Evolutionary conservation across 352 stramenopile species (phyloP), one percentile per base, ranked within the genome.

Genomic region (Pythium aristosporum): DNA sequence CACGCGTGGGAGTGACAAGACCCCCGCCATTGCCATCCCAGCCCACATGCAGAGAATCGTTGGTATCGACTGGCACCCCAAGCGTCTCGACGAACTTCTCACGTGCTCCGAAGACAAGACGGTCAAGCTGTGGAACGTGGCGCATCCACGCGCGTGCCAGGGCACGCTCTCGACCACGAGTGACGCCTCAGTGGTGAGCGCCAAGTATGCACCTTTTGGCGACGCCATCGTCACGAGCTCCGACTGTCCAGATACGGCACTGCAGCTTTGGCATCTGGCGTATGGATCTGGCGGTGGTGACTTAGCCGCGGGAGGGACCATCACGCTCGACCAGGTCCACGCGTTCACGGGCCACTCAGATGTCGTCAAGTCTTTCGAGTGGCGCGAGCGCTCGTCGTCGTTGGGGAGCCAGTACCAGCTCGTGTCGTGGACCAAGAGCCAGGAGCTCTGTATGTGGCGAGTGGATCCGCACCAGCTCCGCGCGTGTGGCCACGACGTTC

Each of bases 31-130:
- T 41, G 65, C 80, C 30, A 90, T 95, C 63, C 89, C 80, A 0
- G 86, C 84, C 20, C 86, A 92, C 60, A 89, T 91, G 80, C 86
- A 95, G 46, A 89, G 88, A 63, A 91, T 95, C 69, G 85, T 88
- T 55, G 82, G 78, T 3, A 64, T 95, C 7, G 85, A 93, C 63
- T 95, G 87, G 87, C 85, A 92, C 63, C 85, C 85, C 12, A 75
- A 79, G 65, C 80, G 80, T 13, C 74, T 79, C 73, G 77, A 93
- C 32, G 84, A 95, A 57, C 70, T 95, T 28, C 69, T 94, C n/a
- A 95, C 87, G 57, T 94, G 85, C 64, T 91, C 87, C 0, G 86
- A 93, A 47, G 86, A 93, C 67, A 89, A 90, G 70, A 91, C 75
- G 3, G 84, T 95, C 61, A 92, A 92, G 61, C 81, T 95, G 37